A percentile compares a stretch with the other conserved stretches of the same genome.
These are phyloP conservation scores for Sarocladium kiliense DNA, from an alignment of 2,329 filamentous ascomycete genomes.

Conservation along the genomic window DNA sequence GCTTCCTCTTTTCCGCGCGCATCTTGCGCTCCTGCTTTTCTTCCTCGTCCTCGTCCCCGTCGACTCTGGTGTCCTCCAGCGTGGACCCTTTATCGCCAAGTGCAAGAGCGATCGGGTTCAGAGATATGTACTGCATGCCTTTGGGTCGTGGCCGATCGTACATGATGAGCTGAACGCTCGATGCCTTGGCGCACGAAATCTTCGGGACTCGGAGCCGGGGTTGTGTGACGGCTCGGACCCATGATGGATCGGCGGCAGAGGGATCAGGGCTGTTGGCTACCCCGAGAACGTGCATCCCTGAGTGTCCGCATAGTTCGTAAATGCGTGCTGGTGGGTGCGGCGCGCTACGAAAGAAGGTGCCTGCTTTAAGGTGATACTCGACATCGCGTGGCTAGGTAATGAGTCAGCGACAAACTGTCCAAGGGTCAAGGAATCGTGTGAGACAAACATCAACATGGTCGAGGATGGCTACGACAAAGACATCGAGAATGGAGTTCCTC, in stretches of 20 bases:
- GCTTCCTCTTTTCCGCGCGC: slow-evolving; percentile 55
- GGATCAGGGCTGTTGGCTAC: slow-evolving; percentile 62
- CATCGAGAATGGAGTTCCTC: slow-evolving; percentile 85
- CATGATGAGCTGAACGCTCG: slow-evolving; percentile 80
- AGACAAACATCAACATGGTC: slow-evolving; percentile 79
- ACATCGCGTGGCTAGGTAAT: slow-evolving; percentile 63
- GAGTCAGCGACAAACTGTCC: slow-evolving; percentile 18
- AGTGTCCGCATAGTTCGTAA: slow-evolving; percentile 77
- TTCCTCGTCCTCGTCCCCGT: slow-evolving; percentile 65
- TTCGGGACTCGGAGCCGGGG: slow-evolving; percentile 54
- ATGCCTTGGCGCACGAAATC: slow-evolving; percentile 65
- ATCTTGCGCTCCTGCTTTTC: slow-evolving; percentile 55
- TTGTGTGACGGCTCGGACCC: slow-evolving; percentile 58
- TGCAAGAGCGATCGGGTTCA: slow-evolving; percentile 82
- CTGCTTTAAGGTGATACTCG: slow-evolving; percentile 79
- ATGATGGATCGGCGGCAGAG: slow-evolving; percentile 55
- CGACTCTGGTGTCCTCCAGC: slow-evolving; percentile 25
- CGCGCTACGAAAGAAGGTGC: slow-evolving; percentile 77
- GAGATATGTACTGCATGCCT: slow-evolving; percentile 93
- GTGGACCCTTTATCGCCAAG: slow-evolving; percentile 64
- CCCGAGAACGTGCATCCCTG: slow-evolving; percentile 80
- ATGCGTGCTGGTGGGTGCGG: slow-evolving; percentile 76
- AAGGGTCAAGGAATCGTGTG: neutral
- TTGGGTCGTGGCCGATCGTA: slow-evolving; percentile 82
- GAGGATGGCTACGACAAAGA: slow-evolving; percentile 84